Conservation (phyloP, 495 filamentous ascomycete genomes). For the Collariella sp. region DNA sequence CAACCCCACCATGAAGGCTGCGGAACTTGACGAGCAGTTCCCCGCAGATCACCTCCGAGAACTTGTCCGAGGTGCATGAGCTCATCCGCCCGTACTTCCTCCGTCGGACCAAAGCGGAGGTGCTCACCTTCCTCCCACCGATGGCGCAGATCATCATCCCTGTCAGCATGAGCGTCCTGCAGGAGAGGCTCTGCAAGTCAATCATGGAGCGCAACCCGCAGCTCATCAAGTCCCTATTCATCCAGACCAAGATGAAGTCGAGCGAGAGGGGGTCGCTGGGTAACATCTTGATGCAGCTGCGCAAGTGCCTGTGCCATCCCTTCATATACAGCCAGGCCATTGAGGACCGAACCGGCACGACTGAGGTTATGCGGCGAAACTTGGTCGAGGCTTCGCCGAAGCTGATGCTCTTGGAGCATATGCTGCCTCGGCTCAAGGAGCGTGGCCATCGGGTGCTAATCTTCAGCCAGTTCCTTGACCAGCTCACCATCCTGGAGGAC, state of each 20-base stretch:
- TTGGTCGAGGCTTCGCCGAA: constrained; percentile 89
- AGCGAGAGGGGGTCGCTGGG: constrained; percentile 68
- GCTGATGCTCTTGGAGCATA: constrained; percentile 72
- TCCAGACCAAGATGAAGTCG: constrained; percentile 51
- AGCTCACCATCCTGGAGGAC: constrained; percentile 85
- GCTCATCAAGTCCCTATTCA: constrained; percentile 80
- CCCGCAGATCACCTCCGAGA: constrained; percentile 65
- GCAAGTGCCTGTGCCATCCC: constrained; percentile 91
- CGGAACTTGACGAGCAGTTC: constrained; percentile 65
- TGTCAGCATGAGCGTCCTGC: constrained; percentile 81
- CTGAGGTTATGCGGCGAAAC: constrained; percentile 56
- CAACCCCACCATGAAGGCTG: constrained; percentile 58
- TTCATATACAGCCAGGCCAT: constrained; percentile 86
- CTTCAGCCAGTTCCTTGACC: constrained; percentile 91
- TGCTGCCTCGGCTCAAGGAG: constrained; percentile 82
- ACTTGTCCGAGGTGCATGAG: constrained; percentile 68
- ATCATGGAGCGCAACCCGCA: constrained; percentile 83
- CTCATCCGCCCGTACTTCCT: constrained; percentile 71
- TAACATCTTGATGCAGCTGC: constrained; percentile 92
- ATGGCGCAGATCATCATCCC: constrained; percentile 94
- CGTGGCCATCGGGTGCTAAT: constrained; percentile 89
- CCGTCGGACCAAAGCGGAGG: constrained; percentile 75
- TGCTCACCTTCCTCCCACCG: constrained; percentile 80
- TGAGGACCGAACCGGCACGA: constrained; percentile 59
- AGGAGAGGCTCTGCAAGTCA: constrained; percentile 90